These are phyloP conservation scores for Hyparrhenia diplandra DNA, from an alignment of 176 grass and related monocot genomes.

Conservation along the genomic window DNA sequence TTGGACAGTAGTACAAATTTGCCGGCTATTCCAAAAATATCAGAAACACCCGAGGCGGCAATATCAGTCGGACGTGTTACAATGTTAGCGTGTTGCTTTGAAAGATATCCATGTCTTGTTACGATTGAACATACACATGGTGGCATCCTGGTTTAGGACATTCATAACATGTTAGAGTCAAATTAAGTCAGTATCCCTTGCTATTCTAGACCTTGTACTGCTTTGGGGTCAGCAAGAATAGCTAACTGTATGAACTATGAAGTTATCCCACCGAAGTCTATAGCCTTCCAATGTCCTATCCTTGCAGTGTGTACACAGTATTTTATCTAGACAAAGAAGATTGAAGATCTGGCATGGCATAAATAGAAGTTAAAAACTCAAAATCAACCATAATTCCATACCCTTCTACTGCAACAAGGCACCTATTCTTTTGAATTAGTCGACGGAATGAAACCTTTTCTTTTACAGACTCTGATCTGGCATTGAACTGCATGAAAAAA, in stretches of 20 bases:
- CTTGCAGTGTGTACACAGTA: background rate
- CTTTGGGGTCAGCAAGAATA: background rate
- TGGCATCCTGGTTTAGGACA: background rate
- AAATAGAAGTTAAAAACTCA: background rate
- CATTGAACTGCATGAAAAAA: slow-evolving; percentile 78
- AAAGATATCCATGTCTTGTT: background rate
- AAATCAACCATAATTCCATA: slow-evolving; percentile 31
- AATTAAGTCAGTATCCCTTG: background rate
- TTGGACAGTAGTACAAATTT: background rate
- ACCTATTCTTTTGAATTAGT: slow-evolving; percentile 79
- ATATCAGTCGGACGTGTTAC: background rate
- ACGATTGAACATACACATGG: background rate
- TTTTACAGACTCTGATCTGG: slow-evolving; percentile 83
- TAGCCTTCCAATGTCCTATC: background rate
- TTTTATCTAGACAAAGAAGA: background rate
- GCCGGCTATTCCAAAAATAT: background rate
- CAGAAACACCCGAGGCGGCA: background rate
- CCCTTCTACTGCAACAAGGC: slow-evolving; percentile 89
- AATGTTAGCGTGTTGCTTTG: background rate
- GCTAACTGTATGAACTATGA: background rate
- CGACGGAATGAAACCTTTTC: slow-evolving; percentile 90
- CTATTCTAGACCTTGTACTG: background rate
- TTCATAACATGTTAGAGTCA: background rate
- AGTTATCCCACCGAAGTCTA: background rate
- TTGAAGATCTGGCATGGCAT: background rate